Conservation (phyloP, 345 rosid genomes). For the Dimocarpus longan region DNA sequence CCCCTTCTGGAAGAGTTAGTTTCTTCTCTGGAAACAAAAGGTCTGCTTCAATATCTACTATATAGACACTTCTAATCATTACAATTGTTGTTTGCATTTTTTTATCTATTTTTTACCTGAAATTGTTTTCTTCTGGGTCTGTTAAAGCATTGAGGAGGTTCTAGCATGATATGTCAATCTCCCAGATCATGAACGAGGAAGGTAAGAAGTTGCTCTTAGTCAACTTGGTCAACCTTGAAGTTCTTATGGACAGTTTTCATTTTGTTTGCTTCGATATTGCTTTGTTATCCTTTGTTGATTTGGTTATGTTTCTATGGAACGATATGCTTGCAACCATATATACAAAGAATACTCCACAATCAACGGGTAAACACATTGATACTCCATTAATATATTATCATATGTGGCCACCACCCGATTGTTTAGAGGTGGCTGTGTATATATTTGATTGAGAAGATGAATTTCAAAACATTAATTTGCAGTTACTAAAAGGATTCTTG, state of each 20-base stretch:
- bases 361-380: constrained; percentile 29
- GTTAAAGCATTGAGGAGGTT: constrained; percentile 51
- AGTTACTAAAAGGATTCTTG: constrained; percentile 39
- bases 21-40: constrained; percentile 59
- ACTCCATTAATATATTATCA: neutral
- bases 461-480: constrained; percentile 8
- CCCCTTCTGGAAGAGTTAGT: constrained; percentile 59
- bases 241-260: neutral
- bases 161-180: constrained; percentile 42
- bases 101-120: neutral
- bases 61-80: too few species aligned
- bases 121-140: constrained; percentile 5
- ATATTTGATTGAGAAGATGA: neutral
- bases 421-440: neutral
- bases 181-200: constrained; percentile 49
- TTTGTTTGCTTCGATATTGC: neutral
- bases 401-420: neutral
- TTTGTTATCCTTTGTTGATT: neutral
- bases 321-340: neutral
- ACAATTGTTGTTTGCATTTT: too few species aligned
- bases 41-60: constrained; percentile 20
- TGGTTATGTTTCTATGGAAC: neutral
- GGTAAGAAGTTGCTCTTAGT: constrained; percentile 31
- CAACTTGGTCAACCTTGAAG: neutral
- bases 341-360: constrained; percentile 26